These are phyloP conservation scores for Parasitella parasitica DNA, from an alignment of 371 early-diverging fungal genomes.

Conservation along the genomic window DNA sequence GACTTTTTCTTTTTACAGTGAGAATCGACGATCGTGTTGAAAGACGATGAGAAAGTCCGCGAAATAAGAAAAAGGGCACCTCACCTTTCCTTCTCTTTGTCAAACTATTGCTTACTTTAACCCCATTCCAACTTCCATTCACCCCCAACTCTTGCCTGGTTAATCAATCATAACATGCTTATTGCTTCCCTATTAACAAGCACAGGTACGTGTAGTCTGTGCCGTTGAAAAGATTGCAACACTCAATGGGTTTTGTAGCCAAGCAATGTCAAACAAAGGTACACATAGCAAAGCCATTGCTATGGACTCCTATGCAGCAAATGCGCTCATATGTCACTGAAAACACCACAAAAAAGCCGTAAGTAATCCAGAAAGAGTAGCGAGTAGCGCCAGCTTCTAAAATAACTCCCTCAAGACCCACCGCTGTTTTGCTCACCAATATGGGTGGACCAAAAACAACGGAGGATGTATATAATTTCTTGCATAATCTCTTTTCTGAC, in stretches of 20 bases:
- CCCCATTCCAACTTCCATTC: background rate
- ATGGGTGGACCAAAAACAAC: conserved; percentile 89
- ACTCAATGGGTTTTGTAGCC: background rate
- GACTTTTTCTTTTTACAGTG: background rate
- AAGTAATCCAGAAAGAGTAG: background rate
- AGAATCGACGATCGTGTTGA: background rate
- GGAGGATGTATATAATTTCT: conserved; percentile 80
- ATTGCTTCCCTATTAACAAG: background rate
- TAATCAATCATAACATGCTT: background rate
- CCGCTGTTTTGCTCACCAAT: conserved; percentile 89
- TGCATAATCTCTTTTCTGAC: conserved; percentile 89
- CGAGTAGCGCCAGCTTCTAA: background rate
- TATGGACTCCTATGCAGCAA: background rate
- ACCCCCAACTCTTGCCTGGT: conserved; percentile 1
- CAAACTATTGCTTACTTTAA: background rate
- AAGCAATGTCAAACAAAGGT: background rate
- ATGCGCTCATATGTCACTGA: background rate
- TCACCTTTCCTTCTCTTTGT: background rate
- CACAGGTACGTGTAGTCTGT: background rate
- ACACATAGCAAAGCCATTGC: background rate
- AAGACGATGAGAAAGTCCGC: background rate
- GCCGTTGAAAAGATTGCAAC: background rate
- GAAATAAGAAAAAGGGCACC: background rate
- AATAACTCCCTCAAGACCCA: conserved; percentile 37
- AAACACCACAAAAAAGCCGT: conserved; percentile 10